phyloP scores from a whole-genome alignment of 805 yeast species.

The Zygosaccharomyces bailii region DNA sequence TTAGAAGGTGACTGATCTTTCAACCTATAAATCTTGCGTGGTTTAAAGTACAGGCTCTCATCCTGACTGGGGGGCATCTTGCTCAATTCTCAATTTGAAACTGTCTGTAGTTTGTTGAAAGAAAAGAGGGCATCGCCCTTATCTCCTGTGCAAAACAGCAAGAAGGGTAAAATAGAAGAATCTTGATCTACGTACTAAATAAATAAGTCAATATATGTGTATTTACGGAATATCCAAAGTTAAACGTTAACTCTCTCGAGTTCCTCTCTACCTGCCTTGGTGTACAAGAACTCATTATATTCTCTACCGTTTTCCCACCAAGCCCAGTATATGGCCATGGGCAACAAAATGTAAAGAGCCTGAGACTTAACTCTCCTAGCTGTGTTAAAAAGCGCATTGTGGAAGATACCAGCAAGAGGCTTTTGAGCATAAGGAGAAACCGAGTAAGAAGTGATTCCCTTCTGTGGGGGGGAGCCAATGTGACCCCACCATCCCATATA shows the following conservation, averaged over 20 bases:
- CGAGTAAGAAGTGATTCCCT: slow-evolving; percentile 80
- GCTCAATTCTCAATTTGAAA: not conserved
- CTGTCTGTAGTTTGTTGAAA: not conserved
- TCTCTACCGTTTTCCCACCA: slow-evolving; percentile 85
- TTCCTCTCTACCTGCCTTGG: slow-evolving; percentile 97
- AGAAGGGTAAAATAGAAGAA: not conserved
- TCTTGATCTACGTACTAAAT: slow-evolving; percentile 1
- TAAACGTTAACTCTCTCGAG: slow-evolving; percentile 58
- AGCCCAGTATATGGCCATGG: slow-evolving; percentile 77
- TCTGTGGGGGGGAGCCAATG: slow-evolving; percentile 83
- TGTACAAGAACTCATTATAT: slow-evolving; percentile 89
- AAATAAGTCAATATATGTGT: slow-evolving; percentile 1
- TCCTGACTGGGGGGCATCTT: slow-evolving; percentile 6
- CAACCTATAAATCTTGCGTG: slow-evolving; percentile 24
- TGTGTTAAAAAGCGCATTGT: slow-evolving; percentile 85
- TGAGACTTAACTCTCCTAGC: slow-evolving; percentile 92
- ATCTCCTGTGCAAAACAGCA: not conserved
- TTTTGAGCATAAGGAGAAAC: slow-evolving; percentile 92
- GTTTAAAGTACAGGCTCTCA: slow-evolving; percentile 22
- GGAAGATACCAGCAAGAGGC: slow-evolving; percentile 82
- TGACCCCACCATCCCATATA: slow-evolving; percentile 99
- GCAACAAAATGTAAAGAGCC: slow-evolving; percentile 70
- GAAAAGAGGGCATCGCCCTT: slow-evolving; percentile 5
- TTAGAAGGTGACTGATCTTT: slow-evolving; percentile 24
- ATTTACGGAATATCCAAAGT: not conserved